Evolutionary conservation across 768 basidiomycete genomes (phyloP).

Genomic region (Mycena belliarum): DNA sequence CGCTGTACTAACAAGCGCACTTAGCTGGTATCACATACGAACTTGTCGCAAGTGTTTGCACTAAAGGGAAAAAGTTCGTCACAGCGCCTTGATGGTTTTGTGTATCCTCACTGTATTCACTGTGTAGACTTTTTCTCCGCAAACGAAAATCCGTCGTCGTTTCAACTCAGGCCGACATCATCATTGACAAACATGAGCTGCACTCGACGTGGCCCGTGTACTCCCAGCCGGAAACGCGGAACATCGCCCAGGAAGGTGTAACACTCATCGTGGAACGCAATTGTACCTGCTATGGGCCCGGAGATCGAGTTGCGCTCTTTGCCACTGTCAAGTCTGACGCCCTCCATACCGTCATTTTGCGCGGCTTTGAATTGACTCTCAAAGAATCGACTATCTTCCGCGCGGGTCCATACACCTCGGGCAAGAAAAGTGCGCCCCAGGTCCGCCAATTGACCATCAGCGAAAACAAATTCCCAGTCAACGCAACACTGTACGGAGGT

Average conservation of each 20-base stretch:
- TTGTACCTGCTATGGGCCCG: slow-evolving; percentile 82
- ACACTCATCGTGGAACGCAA: slow-evolving; percentile 75
- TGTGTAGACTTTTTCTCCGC: slow-evolving; percentile 77
- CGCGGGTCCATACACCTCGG: slow-evolving; percentile 53
- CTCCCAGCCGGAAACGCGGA: slow-evolving; percentile 73
- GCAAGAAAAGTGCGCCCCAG: slow-evolving; percentile 62
- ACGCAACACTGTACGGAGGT: slow-evolving; percentile 73
- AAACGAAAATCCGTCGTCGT: slow-evolving; percentile 71
- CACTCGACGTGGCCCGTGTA: slow-evolving; percentile 95
- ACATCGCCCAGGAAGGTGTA: slow-evolving; percentile 64
- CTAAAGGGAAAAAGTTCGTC: slow-evolving; percentile 80
- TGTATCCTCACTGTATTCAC: slow-evolving; percentile 7
- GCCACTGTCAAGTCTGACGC: slow-evolving; percentile 75
- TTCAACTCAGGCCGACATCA: slow-evolving; percentile 68
- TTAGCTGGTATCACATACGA: slow-evolving; percentile 87
- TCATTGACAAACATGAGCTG: slow-evolving; percentile 91
- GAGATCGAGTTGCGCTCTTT: slow-evolving; percentile 73
- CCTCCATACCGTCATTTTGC: slow-evolving; percentile 67
- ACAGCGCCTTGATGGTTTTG: not conserved
- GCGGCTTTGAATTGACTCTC: slow-evolving; percentile 81
- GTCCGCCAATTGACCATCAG: slow-evolving; percentile 55
- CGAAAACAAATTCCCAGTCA: slow-evolving; percentile 73
- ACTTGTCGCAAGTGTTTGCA: slow-evolving; percentile 82
- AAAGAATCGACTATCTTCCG: slow-evolving; percentile 77
- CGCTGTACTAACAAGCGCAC: not conserved